Conservation (phyloP, 495 filamentous ascomycete genomes). For the Cercophora samala region DNA sequence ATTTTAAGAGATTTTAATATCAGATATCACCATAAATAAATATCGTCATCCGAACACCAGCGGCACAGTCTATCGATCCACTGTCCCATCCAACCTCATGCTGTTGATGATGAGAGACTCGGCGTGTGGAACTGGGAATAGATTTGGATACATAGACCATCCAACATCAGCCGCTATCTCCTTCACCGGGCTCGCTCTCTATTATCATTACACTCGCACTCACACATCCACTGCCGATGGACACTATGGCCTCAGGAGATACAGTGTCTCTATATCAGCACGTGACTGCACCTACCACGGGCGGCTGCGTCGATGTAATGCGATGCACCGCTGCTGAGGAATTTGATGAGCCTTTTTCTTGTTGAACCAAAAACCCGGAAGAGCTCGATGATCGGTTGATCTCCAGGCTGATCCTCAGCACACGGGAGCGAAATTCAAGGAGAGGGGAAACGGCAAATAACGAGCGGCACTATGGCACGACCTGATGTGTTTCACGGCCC, state of each 20-base stretch:
- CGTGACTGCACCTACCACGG: not conserved
- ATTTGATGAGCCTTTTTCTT: not conserved
- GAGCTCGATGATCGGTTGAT: slow-evolving; percentile 7
- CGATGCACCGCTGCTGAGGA: not conserved
- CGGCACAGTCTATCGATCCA: not conserved
- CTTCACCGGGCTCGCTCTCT: not conserved
- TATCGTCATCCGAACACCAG: not conserved
- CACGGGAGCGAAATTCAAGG: slow-evolving; percentile 1
- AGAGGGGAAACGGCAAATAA: not conserved
- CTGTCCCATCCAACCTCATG: too few relatives aligned
- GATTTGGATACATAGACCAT: not conserved
- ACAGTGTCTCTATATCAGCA: not conserved
- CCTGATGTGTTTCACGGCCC: not conserved
- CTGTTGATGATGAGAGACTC: too few relatives aligned
- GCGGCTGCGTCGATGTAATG: not conserved
- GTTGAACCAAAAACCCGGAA: slow-evolving; percentile 9
- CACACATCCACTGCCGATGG: not conserved
- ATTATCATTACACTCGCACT: not conserved
- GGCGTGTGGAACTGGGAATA: not conserved
- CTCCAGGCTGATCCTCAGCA: not conserved
- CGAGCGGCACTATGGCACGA: slow-evolving; percentile 2
- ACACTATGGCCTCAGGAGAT: too few relatives aligned
- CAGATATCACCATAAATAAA: not conserved
- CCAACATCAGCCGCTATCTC: not conserved
- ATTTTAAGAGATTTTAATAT: not conserved